These are phyloP conservation scores for Cordyceps javanica DNA, from an alignment of 2,329 filamentous ascomycete species.

Conservation along the genomic window DNA sequence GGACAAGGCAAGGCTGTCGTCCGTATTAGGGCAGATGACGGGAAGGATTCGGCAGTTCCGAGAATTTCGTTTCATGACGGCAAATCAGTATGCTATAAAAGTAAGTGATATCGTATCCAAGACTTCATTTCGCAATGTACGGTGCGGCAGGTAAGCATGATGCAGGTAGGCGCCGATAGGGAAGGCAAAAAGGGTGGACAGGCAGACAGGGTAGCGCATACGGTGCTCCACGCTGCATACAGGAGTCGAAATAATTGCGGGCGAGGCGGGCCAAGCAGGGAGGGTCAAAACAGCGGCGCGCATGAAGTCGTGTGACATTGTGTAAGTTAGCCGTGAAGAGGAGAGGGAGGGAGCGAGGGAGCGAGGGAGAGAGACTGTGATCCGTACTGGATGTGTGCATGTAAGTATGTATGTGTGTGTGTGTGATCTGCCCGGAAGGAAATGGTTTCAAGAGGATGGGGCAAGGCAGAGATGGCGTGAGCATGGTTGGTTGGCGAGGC, in stretches of 20 bases:
- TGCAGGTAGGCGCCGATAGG: slow-evolving; percentile 2
- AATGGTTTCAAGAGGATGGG: slow-evolving; percentile 7
- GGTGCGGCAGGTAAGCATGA: neutral
- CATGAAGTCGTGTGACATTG: neutral
- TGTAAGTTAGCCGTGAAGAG: neutral
- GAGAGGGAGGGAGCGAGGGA: neutral
- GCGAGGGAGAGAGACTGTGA: neutral
- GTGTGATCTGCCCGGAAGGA: neutral
- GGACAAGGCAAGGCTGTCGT: neutral
- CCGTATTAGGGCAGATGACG: neutral
- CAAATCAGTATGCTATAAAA: neutral
- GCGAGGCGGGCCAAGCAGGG: neutral
- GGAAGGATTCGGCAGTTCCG: neutral
- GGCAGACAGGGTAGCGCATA: neutral
- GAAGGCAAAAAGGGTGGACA: neutral
- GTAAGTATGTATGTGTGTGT: no score
- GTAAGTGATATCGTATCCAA: neutral
- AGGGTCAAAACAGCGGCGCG: neutral
- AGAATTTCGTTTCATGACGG: neutral
- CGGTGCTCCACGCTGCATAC: neutral
- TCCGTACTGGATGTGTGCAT: no score
- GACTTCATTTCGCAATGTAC: neutral
- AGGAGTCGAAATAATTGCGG: no score
- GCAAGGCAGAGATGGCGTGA: neutral
- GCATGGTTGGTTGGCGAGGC: neutral